Conservation (phyloP, 371 early-diverging fungal species). For the Phascolomyces articulosus region DNA sequence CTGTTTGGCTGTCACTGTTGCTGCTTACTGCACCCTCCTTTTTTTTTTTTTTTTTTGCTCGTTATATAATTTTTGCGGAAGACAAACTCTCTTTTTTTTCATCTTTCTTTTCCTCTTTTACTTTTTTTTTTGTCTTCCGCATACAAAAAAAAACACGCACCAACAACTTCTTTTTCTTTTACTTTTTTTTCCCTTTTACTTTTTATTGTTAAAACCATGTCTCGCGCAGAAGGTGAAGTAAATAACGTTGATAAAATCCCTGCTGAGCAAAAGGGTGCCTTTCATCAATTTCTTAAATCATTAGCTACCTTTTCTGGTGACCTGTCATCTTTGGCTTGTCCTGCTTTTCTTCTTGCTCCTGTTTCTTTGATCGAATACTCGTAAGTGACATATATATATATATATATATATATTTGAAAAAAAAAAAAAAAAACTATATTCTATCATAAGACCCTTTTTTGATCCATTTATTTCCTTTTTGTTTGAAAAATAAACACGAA, state of each 20-base stretch:
- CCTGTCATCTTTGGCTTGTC: conserved; percentile 75
- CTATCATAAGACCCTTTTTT: too few relatives aligned
- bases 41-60: not conserved
- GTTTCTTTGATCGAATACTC: conserved; percentile 78
- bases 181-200: not conserved
- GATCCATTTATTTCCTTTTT: too few relatives aligned
- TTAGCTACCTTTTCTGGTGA: conserved; percentile 79
- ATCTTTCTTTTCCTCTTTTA: not conserved
- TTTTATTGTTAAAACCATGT: conserved; percentile 4
- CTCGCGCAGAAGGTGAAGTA: conserved; percentile 31
- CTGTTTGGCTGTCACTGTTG: not conserved
- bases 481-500: too few relatives aligned
- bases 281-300: conserved; percentile 70
- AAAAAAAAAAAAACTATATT: not conserved
- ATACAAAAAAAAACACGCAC: not conserved
- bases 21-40: too few relatives aligned
- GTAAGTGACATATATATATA: conserved; percentile 40
- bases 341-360: conserved; percentile 73
- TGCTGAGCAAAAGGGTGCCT: conserved; percentile 63
- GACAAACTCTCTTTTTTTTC: conserved; percentile 1
- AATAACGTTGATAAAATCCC: conserved; percentile 61
- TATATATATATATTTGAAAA: not conserved
- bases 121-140: not conserved
- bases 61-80: not conserved
- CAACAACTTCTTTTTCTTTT: not conserved